Percentiles rank a stretch among this genome's conserved stretches.
These are phyloP conservation scores for Wickerhamiella occidentalis DNA, from an alignment of 805 yeast genomes.

Conservation along the genomic window DNA sequence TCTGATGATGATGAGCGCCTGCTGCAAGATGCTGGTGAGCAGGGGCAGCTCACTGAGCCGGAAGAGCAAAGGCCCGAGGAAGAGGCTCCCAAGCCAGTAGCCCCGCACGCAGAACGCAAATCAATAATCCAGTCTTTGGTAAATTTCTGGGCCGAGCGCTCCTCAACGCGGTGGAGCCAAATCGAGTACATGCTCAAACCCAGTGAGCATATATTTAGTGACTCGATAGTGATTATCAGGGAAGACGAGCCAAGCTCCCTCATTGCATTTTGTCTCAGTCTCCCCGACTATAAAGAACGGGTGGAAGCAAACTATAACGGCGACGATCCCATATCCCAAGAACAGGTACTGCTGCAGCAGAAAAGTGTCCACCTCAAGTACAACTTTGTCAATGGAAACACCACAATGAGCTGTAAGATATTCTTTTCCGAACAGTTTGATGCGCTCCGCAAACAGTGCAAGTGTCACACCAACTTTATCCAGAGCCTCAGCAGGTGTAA, in stretches of 20 bases:
- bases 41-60: too few species aligned
- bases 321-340: constrained; percentile 32
- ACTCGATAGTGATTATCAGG: constrained; percentile 82
- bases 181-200: constrained; percentile 68
- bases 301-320: constrained; percentile 32
- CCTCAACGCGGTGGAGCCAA: constrained; percentile 92
- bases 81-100: not conserved
- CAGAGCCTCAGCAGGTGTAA: constrained; percentile 88
- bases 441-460: constrained; percentile 79
- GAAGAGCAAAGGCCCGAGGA: constrained; percentile 10
- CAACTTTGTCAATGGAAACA: constrained; percentile 77
- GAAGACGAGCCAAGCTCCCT: constrained; percentile 95
- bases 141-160: constrained; percentile 94
- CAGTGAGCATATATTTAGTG: constrained; percentile 84
- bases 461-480: constrained; percentile 57
- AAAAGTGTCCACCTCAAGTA: constrained; percentile 85
- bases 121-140: constrained; percentile 73
- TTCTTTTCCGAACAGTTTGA: constrained; percentile 95
- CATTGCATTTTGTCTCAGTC: constrained; percentile 82
- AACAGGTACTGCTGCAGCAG: constrained; percentile 60
- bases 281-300: constrained; percentile 67
- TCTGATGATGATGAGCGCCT: constrained; percentile 7
- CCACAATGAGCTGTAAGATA: constrained; percentile 79
- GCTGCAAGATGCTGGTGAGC: too few species aligned
- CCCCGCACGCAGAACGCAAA: constrained; percentile 39